Base-by-base conservation (phyloP, 495 filamentous ascomycete genomes). In the Penicillium ucsense region DNA sequence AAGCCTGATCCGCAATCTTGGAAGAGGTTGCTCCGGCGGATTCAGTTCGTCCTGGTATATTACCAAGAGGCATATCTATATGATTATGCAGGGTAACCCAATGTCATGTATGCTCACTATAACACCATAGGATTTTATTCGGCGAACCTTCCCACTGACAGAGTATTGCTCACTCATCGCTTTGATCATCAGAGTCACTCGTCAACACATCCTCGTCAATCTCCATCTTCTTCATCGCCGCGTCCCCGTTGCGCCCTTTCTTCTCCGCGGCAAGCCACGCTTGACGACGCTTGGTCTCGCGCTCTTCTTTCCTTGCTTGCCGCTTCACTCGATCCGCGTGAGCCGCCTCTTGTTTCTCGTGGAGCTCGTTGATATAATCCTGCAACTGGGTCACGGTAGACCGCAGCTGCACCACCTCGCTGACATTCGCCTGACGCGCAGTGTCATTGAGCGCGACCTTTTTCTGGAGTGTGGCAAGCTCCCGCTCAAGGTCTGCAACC, bases 251-350 rank as follows among this genome's bases (percentile, higher is more conserved):
- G 46, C 59, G 60, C 8, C 71, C 71, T 47, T 66, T 68, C 46
- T 70, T 72, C 53, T 72, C 71, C 5, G 66, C 69, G 10, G 68
- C 66, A 44, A 74, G 66, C 69, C 69, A 74, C 11, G 66, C 69
- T 53, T 72, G 61, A 35, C 71, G 62, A 34, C 56, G 59, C 34
- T 62, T 62, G 4, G 55, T 53, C 40, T 67, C 68, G 20, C 60
- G 68, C 31, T 64, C 66, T 44, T 72, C 68, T 45, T 69, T 72
- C 50, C 62, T 66, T 44, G 67, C 69, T 52, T 64, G 64, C 3
- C 64, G 63, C 38, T 55, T 49, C 35, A 66, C 49, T 47, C 64
- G 70, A 35, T 68, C 61, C 34, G 48, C 56, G 37, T 67, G 64
- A 27, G 62, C 54, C 11, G 56, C 56, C 44, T 64, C 66, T 51